These are phyloP conservation scores for Xylariales sp. DNA, from an alignment of 2,329 filamentous ascomycete species.

Conservation along the genomic window DNA sequence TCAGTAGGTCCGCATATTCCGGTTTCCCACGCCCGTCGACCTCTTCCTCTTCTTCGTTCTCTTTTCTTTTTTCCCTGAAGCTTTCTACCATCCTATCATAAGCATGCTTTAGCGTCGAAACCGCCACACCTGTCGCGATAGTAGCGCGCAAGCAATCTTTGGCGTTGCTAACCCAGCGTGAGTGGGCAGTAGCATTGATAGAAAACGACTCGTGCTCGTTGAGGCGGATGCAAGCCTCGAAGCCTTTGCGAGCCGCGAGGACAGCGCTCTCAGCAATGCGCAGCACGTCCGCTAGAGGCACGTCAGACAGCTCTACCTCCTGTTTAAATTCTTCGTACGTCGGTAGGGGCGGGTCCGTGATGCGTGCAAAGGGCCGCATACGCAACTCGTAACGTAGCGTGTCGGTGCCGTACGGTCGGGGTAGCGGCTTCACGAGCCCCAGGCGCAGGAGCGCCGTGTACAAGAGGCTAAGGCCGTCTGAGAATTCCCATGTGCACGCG, in stretches of 20 bases:
- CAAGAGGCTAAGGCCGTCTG: conserved; percentile 67
- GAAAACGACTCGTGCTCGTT: conserved; percentile 65
- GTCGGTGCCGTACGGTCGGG: conserved; percentile 74
- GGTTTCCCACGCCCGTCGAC: conserved; percentile 17
- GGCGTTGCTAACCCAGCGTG: conserved; percentile 69
- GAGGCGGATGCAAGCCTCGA: conserved; percentile 67
- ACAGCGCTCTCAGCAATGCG: conserved; percentile 60
- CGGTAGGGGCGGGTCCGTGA: conserved; percentile 76
- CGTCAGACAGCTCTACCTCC: conserved; percentile 56
- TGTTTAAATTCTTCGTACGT: conserved; percentile 69
- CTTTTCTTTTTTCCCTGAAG: conserved; percentile 19
- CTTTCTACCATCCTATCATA: conserved; percentile 48
- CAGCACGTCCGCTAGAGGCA: conserved; percentile 56
- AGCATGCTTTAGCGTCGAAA: conserved; percentile 70
- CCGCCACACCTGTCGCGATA: conserved; percentile 75
- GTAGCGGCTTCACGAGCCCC: conserved; percentile 61
- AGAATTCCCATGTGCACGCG: conserved; percentile 69
- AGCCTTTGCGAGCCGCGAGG: conserved; percentile 63
- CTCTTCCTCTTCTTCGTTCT: conserved; percentile 36
- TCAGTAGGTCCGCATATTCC: conserved; percentile 28
- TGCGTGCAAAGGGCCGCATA: conserved; percentile 82
- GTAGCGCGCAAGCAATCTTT: conserved; percentile 75
- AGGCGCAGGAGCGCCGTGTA: conserved; percentile 75
- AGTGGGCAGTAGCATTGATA: conserved; percentile 61
- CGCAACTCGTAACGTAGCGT: conserved; percentile 81